Evolutionary conservation across 108 stramenopile genomes (phyloP).

Genomic region (Hondaea fermentalgiana): DNA sequence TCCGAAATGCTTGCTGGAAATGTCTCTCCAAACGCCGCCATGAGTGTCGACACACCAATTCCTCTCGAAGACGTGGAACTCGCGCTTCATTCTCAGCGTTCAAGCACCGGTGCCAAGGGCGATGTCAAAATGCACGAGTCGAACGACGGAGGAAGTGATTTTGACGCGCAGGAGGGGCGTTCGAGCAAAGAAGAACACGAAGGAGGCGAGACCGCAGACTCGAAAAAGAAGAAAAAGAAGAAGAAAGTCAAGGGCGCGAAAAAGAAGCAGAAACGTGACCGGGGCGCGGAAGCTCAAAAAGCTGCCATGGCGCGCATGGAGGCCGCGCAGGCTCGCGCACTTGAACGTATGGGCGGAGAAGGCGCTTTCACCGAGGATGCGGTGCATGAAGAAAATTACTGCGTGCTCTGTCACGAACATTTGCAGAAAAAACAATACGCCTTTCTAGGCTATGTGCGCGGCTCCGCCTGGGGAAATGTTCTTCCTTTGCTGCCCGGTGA

Average conservation of each 20-base stretch:
- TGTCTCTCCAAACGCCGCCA: too few species aligned
- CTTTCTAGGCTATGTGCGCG: background rate
- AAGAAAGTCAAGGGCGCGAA: background rate
- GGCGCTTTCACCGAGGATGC: background rate
- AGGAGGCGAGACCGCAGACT: background rate
- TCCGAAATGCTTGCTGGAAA: too few species aligned
- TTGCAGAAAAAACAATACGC: background rate
- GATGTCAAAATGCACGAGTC: too few species aligned
- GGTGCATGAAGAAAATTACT: background rate
- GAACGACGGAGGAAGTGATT: too few species aligned
- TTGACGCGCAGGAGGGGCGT: too few species aligned
- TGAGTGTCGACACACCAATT: too few species aligned
- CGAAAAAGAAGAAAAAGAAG: background rate
- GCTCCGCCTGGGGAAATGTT: background rate
- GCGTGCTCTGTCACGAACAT: background rate
- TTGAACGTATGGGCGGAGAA: background rate
- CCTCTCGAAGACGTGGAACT: too few species aligned
- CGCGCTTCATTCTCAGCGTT: too few species aligned
- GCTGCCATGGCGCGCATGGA: background rate
- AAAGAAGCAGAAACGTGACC: background rate
- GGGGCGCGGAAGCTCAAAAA: background rate
- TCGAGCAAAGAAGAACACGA: too few species aligned
- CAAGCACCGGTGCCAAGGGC: too few species aligned
- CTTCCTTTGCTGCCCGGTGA: background rate
- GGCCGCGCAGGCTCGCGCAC: background rate